Percentiles rank a stretch among this genome's conserved stretches.
phyloP scores from a whole-genome alignment of 345 rosid genomes.

The Salix koriyanagi region DNA sequence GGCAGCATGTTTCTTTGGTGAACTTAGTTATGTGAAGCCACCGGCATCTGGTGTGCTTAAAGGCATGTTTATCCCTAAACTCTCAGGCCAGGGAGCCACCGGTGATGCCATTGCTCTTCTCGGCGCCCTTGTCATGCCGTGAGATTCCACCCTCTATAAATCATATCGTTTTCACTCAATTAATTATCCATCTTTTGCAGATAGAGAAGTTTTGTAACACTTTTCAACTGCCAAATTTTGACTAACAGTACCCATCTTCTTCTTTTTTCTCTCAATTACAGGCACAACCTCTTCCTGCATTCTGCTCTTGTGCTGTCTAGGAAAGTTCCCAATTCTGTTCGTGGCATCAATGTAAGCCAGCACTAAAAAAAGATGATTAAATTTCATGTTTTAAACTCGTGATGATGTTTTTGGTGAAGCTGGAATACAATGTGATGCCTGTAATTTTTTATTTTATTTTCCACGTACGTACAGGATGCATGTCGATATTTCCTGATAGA shows the following conservation, averaged over 20 bases:
- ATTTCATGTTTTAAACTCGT: not conserved
- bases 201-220: too few species aligned
- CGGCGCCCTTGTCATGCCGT: conserved; percentile 52
- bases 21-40: conserved; percentile 42
- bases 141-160: not conserved
- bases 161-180: not conserved
- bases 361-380: not conserved
- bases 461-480: conserved; percentile 32
- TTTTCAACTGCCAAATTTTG: too few species aligned
- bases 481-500: conserved; percentile 50
- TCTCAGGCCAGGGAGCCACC: conserved; percentile 33
- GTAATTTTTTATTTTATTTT: too few species aligned
- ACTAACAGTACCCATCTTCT: not conserved
- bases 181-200: too few species aligned
- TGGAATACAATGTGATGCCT: too few species aligned
- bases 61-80: conserved; percentile 51
- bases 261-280: conserved; percentile 5
- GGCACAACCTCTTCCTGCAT: conserved; percentile 42
- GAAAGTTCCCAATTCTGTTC: conserved; percentile 9
- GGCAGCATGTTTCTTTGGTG: conserved; percentile 44
- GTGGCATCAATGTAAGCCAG: not conserved
- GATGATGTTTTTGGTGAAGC: not conserved
- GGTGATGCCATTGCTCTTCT: conserved; percentile 39
- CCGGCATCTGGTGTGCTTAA: conserved; percentile 37
- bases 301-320: conserved; percentile 46